These are phyloP conservation scores for Thermochaetoides thermophila DNA, from an alignment of 495 filamentous ascomycete genomes.

Conservation along the genomic window DNA sequence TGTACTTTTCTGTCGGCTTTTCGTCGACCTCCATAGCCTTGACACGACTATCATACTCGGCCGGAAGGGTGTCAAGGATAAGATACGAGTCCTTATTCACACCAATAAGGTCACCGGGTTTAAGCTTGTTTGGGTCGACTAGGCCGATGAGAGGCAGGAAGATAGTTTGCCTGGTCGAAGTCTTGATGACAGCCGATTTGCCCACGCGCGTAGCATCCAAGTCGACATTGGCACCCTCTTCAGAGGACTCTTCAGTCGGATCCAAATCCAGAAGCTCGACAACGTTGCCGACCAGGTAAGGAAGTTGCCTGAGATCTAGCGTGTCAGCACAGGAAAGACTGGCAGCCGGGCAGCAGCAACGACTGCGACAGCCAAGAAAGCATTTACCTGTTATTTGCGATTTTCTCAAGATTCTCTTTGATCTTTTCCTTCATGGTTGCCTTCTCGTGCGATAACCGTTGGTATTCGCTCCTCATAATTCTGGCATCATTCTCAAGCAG, in stretches of 20 bases:
- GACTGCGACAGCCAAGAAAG: too few relatives aligned
- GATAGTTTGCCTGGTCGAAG: slow-evolving; percentile 97
- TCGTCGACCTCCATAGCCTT: slow-evolving; percentile 99
- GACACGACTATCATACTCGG: slow-evolving; percentile 98
- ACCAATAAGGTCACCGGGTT: slow-evolving; percentile 91
- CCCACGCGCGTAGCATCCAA: slow-evolving; percentile 92
- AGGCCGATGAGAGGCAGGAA: slow-evolving; percentile 96
- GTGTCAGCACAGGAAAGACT: slow-evolving; percentile 6
- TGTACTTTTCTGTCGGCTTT: slow-evolving; percentile 99
- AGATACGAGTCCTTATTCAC: slow-evolving; percentile 99
- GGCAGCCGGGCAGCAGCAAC: too few relatives aligned
- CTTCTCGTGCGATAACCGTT: slow-evolving; percentile 90
- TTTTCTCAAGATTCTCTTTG: slow-evolving; percentile 97
- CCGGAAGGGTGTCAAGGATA: slow-evolving; percentile 91
- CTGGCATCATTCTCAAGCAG: slow-evolving; percentile 92
- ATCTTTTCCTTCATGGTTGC: slow-evolving; percentile 92
- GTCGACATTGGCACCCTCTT: slow-evolving; percentile 97
- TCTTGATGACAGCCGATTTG: slow-evolving; percentile 99
- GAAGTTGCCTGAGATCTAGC: slow-evolving; percentile 57
- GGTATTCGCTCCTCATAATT: slow-evolving; percentile 96
- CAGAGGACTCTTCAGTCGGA: slow-evolving; percentile 85
- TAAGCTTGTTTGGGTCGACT: slow-evolving; percentile 83
- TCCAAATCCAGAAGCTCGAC: slow-evolving; percentile 94
- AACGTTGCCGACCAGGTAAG: slow-evolving; percentile 95
- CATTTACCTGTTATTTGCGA: slow-evolving; percentile 88